phyloP scores from a whole-genome alignment of 306 rosid genomes.

The Cucumis hystrix region DNA sequence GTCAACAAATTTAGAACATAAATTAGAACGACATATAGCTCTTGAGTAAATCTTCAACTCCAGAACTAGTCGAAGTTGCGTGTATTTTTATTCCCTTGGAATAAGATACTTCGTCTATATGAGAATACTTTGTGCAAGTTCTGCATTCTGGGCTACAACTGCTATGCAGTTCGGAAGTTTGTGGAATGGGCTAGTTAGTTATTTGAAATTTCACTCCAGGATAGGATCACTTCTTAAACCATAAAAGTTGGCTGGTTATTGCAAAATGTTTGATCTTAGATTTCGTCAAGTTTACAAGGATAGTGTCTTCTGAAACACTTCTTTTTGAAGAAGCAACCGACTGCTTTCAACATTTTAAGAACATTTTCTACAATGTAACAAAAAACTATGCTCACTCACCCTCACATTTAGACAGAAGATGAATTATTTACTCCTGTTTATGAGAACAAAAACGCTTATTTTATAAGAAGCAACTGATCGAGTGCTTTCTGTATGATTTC shows the following conservation, averaged over 20 bases:
- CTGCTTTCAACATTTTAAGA: background rate
- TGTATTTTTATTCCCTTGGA: background rate
- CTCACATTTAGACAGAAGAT: background rate
- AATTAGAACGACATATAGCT: background rate
- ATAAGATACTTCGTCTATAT: background rate
- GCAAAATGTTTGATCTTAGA: background rate
- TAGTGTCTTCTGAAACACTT: background rate
- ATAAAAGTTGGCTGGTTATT: background rate
- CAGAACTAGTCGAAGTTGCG: background rate
- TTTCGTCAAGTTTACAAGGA: background rate
- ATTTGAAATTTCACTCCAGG: background rate
- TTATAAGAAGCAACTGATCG: background rate
- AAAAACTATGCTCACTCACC: background rate
- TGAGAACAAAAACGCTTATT: background rate
- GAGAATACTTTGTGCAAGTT: background rate
- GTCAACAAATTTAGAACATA: background rate
- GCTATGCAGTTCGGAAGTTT: background rate
- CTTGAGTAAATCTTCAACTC: background rate
- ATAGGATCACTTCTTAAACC: background rate
- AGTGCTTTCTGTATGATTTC: background rate
- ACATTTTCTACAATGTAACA: background rate
- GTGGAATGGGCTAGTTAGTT: background rate
- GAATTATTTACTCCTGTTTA: background rate
- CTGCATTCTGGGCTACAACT: background rate
- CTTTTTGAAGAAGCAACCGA: background rate